Percentiles rank a stretch among this genome's conserved stretches.
Evolutionary conservation across 495 filamentous ascomycete genomes (phyloP).

Genomic region (Penicillium paradoxum): DNA sequence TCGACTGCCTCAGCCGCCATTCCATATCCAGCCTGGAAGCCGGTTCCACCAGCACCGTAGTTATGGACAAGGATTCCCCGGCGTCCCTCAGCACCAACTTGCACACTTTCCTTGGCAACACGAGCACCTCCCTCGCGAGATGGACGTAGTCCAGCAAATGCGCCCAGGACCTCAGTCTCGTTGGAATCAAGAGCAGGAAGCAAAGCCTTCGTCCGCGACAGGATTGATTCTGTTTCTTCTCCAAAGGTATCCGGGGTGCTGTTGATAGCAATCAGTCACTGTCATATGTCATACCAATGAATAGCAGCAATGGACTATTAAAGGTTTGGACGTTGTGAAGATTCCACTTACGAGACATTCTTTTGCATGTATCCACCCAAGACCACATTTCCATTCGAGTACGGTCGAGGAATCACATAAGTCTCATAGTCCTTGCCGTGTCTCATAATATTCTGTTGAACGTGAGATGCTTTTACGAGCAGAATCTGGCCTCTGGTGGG

Average conservation of each 20-base stretch:
- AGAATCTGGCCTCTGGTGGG: conserved; percentile 39
- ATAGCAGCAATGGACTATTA: background rate
- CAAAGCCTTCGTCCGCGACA: conserved; percentile 20
- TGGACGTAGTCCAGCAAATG: conserved; percentile 24
- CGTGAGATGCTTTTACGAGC: conserved; percentile 29
- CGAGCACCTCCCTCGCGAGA: conserved; percentile 28
- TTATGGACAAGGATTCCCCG: conserved; percentile 18
- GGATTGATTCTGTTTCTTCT: conserved; percentile 26
- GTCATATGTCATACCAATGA: background rate
- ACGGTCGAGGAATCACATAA: conserved; percentile 31
- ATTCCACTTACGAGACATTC: conserved; percentile 8
- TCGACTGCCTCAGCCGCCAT: conserved; percentile 16
- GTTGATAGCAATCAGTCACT: background rate
- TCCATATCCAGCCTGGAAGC: conserved; percentile 25
- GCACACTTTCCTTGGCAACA: conserved; percentile 18
- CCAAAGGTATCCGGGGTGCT: conserved; percentile 3
- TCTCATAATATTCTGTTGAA: conserved; percentile 28
- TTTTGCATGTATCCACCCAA: conserved; percentile 31
- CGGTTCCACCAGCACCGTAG: conserved; percentile 34
- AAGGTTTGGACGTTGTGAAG: no score
- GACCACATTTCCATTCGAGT: conserved; percentile 27
- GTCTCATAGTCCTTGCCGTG: conserved; percentile 32
- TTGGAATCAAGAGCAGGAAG: conserved; percentile 12
- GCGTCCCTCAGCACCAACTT: background rate
- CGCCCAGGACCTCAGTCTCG: conserved; percentile 18